Base-by-base conservation (phyloP, 805 yeast genomes). In the Myxozyma kluyveri region DNA sequence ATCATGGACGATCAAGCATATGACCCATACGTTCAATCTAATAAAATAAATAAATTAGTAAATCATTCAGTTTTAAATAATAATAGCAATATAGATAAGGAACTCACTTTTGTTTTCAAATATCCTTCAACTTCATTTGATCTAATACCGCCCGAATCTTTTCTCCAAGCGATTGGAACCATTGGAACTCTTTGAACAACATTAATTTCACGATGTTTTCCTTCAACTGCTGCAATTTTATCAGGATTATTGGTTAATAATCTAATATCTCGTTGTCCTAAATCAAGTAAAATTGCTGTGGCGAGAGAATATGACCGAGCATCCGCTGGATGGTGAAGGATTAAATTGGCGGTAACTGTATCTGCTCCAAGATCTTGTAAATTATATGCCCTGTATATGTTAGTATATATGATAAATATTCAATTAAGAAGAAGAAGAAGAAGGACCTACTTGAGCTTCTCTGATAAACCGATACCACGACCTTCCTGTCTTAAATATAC, bases 351-450 rank as follows among this genome's bases (percentile, higher is more conserved):
- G 68, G 90, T 95, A 3, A 93, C 98, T 0, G 99, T 93, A 68
- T 93, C 99, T 5, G 98, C 98, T 4, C 99, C 99, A 51, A 93
- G 74, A 71, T 93, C 99, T 73, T 93, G 99, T 59, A 93, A 74
- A 67, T 93, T 93, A 70, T 93, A 93, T 1, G 98, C 98, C 70
- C 60, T 56, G 33, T n/a, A 35, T 6, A 4, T 38, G 41, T 14
- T 9, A 4, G 14, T 12, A 14, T 14, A 2, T n/a, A 33, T 21
- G 3, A 29, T 17, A 33, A 9, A 31, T 18, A 46, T n/a, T n/a
- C n/a, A 17, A 7, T n/a, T 26, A 18, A 36, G 32, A 17, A 19
- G 12, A 4, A 36, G 14, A 9, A n/a, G 36, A 21, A 24, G n/a
- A 27, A 7, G 17, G n/a, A 36, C 51, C 7, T 21, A 56, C 62